Evolutionary conservation across 495 filamentous ascomycete species (phyloP), one percentile per base, ranked within the genome.

Genomic region (Aeminium ludgeri): DNA sequence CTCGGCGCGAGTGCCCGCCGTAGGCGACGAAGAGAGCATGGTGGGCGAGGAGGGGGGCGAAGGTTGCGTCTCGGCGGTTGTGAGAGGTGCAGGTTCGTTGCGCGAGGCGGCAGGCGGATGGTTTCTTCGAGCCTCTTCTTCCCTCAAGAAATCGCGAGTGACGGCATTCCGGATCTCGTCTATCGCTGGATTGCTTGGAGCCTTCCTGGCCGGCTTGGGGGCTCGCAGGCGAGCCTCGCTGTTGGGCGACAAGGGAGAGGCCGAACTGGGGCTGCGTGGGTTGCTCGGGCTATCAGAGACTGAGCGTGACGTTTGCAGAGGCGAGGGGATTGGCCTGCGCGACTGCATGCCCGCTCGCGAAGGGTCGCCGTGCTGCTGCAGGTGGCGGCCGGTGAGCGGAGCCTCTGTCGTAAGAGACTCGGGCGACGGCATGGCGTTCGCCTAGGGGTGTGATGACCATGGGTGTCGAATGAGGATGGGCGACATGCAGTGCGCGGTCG

Each of bases 81-180:
- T 20, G 28, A 58, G 30, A 33, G 57, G 55, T 12, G 57, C 54
- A 36, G 58, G 56, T 17, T 51, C 47, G 51, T 56, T 58, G 30
- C 52, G 54, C 29, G 51, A 44, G 32, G 10, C 15, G 36, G 27
- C 16, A 20, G 12, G 7, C 25, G 29, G 17, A 30, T 28, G 19
- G 25, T 18, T 10, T 15, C 19, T 8, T 35, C 19, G 28, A 15
- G 40, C 30, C 25, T 38, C 46, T 29, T 49, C 46, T 18, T 50
- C 47, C 29, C 38, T 50, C 32, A 50, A 13, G n/a, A 30, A 42
- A 46, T 50, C 47, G 17, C 38, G 25, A 4, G 43, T 47, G 18
- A 51, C 48, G 6, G 36, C 43, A 23, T 20, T 41, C 12, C 48
- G 33, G 17, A 51, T 32, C 20, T 40, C 35, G 16, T 51, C 48